Percentiles rank a stretch among this genome's conserved stretches.
Evolutionary conservation across 179 eudicot genomes (phyloP).

Genomic region (Spergularia azorica): DNA sequence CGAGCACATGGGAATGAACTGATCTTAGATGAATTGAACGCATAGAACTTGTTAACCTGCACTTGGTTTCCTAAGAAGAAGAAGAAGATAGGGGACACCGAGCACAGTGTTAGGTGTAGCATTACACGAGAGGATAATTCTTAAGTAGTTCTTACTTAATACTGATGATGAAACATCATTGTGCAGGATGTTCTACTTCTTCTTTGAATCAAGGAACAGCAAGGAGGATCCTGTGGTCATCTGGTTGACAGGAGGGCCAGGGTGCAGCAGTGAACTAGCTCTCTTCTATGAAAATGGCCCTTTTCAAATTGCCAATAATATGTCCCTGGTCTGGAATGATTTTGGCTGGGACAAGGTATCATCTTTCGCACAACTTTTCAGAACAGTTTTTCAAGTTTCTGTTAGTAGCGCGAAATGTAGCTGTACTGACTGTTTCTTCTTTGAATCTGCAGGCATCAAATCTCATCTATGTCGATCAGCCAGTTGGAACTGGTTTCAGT

Average conservation of each 20-base stretch:
- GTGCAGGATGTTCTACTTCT: conserved; percentile 84
- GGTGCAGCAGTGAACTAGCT: conserved; percentile 85
- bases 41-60: too few relatives aligned
- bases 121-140: too few relatives aligned
- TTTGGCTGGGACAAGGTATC: conserved; percentile 92
- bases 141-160: not conserved
- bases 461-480: conserved; percentile 86
- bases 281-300: conserved; percentile 94
- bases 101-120: too few relatives aligned
- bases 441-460: conserved; percentile 62
- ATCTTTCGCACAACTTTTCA: not conserved
- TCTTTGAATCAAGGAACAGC: conserved; percentile 74
- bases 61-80: too few relatives aligned
- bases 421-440: not conserved
- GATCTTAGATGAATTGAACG: too few relatives aligned
- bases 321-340: conserved; percentile 70
- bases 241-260: conserved; percentile 96
- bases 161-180: not conserved
- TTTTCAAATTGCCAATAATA: conserved; percentile 55
- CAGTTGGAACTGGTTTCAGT: conserved; percentile 92
- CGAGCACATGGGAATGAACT: too few relatives aligned
- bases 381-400: not conserved
- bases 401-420: not conserved
- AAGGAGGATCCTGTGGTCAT: conserved; percentile 68
- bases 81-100: too few relatives aligned